A percentile compares a stretch with the other conserved stretches of the same genome.
Evolutionary conservation across 805 yeast genomes (phyloP).

Genomic region (Myxozyma vanderwaltii): DNA sequence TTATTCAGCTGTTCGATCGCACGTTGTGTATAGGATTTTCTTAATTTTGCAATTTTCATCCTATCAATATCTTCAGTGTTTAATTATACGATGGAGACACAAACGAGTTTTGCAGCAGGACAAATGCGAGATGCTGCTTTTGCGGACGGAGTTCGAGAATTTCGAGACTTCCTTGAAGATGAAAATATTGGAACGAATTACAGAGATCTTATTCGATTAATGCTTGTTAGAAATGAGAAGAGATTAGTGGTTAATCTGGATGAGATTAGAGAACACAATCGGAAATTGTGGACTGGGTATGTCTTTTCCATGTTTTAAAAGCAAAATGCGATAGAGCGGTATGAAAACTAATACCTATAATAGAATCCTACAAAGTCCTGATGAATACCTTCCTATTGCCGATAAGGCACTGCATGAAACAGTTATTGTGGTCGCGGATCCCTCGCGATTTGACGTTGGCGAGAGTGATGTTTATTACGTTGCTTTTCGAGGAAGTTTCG

Average conservation of each 20-base stretch:
- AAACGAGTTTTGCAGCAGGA: neutral
- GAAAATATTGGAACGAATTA: slow-evolving; percentile 60
- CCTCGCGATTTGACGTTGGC: slow-evolving; percentile 54
- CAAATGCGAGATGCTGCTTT: slow-evolving; percentile 18
- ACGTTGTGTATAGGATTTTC: too few relatives aligned
- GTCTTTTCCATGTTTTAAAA: too few relatives aligned
- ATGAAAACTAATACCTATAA: neutral
- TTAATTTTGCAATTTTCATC: too few relatives aligned
- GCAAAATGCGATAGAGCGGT: neutral
- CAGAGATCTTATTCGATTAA: slow-evolving; percentile 66
- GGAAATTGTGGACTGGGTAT: slow-evolving; percentile 70
- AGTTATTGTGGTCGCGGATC: slow-evolving; percentile 69
- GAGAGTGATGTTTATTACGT: slow-evolving; percentile 68
- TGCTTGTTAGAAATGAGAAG: slow-evolving; percentile 66
- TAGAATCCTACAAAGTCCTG: slow-evolving; percentile 64
- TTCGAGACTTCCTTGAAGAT: slow-evolving; percentile 77
- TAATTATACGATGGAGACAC: slow-evolving; percentile 1
- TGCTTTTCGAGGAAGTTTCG: slow-evolving; percentile 88
- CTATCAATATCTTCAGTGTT: too few relatives aligned
- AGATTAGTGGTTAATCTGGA: slow-evolving; percentile 79
- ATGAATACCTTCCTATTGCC: slow-evolving; percentile 85
- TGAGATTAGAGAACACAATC: slow-evolving; percentile 82
- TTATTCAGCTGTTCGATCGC: too few relatives aligned
- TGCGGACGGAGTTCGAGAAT: slow-evolving; percentile 76
- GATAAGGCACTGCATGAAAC: slow-evolving; percentile 83